Conservation (phyloP, 1,284 basidiomycete genomes). For the Papiliotrema fonsecae region DNA sequence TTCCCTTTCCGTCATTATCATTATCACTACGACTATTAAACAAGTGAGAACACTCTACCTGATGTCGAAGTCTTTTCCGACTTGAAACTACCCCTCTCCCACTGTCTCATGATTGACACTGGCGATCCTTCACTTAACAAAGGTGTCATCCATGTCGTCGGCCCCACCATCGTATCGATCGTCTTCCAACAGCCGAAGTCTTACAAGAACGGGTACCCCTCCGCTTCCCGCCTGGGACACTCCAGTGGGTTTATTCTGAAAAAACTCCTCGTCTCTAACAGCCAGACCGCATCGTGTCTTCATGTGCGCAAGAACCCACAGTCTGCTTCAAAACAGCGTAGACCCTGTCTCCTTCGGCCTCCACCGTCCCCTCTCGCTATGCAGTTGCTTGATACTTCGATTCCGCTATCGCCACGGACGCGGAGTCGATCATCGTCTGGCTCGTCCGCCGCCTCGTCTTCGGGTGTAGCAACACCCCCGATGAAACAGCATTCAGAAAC, state of each 20-base stretch:
- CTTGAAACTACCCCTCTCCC: too few species aligned
- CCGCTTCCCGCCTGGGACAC: conserved; percentile 12
- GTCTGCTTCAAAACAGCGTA: background rate
- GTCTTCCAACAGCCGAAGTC: background rate
- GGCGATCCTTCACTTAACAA: too few species aligned
- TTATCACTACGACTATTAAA: too few species aligned
- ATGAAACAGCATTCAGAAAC: conserved; percentile 4
- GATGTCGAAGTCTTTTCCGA: too few species aligned
- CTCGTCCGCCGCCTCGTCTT: conserved; percentile 7
- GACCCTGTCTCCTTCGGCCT: conserved; percentile 13
- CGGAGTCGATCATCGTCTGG: conserved; percentile 9
- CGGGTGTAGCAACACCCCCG: conserved; percentile 8
- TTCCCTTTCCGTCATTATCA: too few species aligned
- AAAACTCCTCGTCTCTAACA: background rate
- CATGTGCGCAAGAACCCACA: conserved; percentile 1
- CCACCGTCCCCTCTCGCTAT: conserved; percentile 13
- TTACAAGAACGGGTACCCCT: conserved; percentile 2
- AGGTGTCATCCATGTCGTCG: background rate
- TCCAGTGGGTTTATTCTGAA: conserved; percentile 4
- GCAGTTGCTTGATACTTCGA: background rate
- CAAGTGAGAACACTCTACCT: too few species aligned
- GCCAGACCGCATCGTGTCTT: background rate
- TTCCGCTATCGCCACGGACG: conserved; percentile 1
- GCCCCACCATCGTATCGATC: background rate
- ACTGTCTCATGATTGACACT: too few species aligned